Percentiles rank a stretch among this genome's conserved stretches.
Evolutionary conservation across 2,329 filamentous ascomycete genomes (phyloP).

Genomic region (Diaporthe amygdali): DNA sequence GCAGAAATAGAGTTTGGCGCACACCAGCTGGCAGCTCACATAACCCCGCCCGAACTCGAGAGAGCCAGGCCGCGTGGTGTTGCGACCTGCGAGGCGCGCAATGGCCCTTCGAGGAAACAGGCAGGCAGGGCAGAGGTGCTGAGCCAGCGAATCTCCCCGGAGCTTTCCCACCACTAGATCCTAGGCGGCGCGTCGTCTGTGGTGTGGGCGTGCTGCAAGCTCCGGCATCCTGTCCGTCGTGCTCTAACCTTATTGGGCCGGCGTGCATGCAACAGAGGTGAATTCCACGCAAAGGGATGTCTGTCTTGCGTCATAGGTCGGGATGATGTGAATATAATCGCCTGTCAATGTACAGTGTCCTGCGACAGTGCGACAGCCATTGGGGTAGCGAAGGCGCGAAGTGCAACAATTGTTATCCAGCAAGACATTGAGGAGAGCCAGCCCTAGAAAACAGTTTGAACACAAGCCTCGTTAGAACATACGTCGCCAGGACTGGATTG

Average conservation of each 20-base stretch:
- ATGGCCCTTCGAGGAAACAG: neutral
- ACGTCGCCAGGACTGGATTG: neutral
- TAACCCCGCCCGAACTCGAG: conserved; percentile 3
- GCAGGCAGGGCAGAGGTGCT: neutral
- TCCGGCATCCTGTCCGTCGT: conserved; percentile 7
- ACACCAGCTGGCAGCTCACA: neutral
- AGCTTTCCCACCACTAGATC: neutral
- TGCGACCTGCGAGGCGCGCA: neutral
- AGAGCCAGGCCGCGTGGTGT: conserved; percentile 1
- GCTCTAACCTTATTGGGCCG: conserved; percentile 10
- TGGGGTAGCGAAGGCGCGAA: neutral
- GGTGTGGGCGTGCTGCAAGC: neutral
- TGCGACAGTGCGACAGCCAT: neutral
- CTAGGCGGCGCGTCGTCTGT: neutral
- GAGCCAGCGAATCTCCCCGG: neutral
- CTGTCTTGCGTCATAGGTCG: conserved; percentile 26
- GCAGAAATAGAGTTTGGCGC: neutral
- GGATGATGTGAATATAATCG: neutral
- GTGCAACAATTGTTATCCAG: neutral
- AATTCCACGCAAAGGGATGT: neutral
- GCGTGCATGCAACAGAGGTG: neutral
- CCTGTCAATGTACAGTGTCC: neutral
- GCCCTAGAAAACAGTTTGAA: neutral
- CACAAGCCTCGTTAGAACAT: neutral
- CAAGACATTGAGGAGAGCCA: neutral